Evolutionary conservation across 1,139 yeast species (phyloP).

Genomic region (Pichia sp.): DNA sequence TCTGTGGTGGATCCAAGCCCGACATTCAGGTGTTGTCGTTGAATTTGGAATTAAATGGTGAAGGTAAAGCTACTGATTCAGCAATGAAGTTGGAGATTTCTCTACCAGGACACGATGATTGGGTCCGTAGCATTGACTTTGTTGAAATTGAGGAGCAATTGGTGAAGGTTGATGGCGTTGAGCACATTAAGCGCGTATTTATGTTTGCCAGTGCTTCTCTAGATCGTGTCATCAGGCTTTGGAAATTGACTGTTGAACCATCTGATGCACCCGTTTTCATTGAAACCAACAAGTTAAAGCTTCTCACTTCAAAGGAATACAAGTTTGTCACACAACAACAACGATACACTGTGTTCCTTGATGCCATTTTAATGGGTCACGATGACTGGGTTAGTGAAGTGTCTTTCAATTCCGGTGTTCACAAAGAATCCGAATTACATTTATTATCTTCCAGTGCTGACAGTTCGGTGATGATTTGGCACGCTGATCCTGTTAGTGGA

Average conservation of each 20-base stretch:
- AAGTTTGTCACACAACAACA: constrained; percentile 36
- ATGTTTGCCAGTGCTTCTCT: constrained; percentile 83
- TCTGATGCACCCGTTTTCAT: constrained; percentile 40
- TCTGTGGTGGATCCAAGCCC: constrained; percentile 75
- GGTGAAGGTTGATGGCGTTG: constrained; percentile 6
- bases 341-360: constrained; percentile 46
- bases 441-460: constrained; percentile 88
- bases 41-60: constrained; percentile 20
- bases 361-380: constrained; percentile 94
- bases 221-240: constrained; percentile 80
- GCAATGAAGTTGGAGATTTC: constrained; percentile 34
- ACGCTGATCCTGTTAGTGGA: constrained; percentile 79
- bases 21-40: constrained; percentile 51
- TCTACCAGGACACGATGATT: constrained; percentile 86
- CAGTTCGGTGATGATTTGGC: constrained; percentile 94
- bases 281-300: constrained; percentile 43
- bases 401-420: constrained; percentile 56
- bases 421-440: constrained; percentile 32
- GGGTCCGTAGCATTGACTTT: constrained; percentile 73
- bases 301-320: constrained; percentile 61
- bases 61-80: too few species aligned
- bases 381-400: constrained; percentile 95
- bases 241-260: constrained; percentile 64
- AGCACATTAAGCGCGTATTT: constrained; percentile 34
- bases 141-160: constrained; percentile 33